Conservation (phyloP, 257 asterid genomes). For the Nyctanthes arbortristis region DNA sequence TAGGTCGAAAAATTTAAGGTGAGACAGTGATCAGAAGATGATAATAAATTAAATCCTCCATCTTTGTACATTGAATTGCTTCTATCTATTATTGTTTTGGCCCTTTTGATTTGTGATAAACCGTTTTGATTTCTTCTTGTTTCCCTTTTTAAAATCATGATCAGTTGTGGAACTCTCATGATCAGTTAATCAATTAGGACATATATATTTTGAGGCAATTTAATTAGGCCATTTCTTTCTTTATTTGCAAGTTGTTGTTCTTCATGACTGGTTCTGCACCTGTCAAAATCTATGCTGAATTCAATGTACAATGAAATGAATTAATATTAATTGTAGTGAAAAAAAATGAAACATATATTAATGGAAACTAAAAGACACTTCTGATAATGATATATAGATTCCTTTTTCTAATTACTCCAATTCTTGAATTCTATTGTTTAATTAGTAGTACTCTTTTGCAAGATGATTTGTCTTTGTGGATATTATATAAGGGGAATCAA, state of each 20-base stretch:
- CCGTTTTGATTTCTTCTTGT: background rate
- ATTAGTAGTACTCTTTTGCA: background rate
- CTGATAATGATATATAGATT: background rate
- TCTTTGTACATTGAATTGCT: background rate
- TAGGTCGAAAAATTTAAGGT: background rate
- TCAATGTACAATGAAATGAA: background rate
- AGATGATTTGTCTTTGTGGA: background rate
- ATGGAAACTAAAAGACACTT: background rate
- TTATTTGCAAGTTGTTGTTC: constrained; percentile 1
- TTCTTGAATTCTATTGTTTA: background rate
- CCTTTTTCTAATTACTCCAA: background rate
- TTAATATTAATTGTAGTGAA: too few species aligned
- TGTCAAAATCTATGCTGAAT: background rate
- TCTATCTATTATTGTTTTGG: too few species aligned
- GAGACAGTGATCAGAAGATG: too few species aligned
- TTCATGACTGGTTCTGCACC: background rate
- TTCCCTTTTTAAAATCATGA: background rate
- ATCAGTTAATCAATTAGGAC: background rate
- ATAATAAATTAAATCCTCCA: too few species aligned
- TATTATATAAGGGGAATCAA: background rate
- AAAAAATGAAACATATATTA: too few species aligned
- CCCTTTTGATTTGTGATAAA: background rate
- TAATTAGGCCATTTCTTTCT: background rate
- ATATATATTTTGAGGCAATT: background rate
- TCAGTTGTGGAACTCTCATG: background rate